Evolutionary conservation across 2,329 filamentous ascomycete genomes (phyloP), one percentile per base, ranked within the genome.

Genomic region (Sphaerulina populicola): DNA sequence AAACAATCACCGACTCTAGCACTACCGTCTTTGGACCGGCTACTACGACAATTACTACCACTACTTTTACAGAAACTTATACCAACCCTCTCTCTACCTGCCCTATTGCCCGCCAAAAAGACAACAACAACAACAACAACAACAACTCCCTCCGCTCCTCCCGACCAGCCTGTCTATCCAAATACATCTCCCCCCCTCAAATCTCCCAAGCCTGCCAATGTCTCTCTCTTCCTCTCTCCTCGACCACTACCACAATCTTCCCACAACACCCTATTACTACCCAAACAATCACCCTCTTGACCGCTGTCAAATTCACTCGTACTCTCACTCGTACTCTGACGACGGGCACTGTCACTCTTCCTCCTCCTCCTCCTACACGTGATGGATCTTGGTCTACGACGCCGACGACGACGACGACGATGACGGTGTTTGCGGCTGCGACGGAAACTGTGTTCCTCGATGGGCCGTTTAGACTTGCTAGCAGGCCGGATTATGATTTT

Each of bases 31-130:
- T 37, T 9, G 38, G 18, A n/a, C 40, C 37, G 3, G 39, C 21
- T 37, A 48, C 45, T n/a, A 36, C 30, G n/a, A 48, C 45, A 4
- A 39, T 48, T 12, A 48, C 45, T 5, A 48, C 45, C 2, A 48
- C 37, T 15, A 21, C 41, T 12, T 48, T 23, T 9, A 48, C 45
- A 12, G 18, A 23, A 14, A 42, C 37, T 11, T 18, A 27, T 10
- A 39, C 39, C 14, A 37, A 33, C 21, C 37, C 45, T n/a, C 21
- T 40, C 14, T 11, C 37, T 35, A 18, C 37, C 11, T 48, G 45
- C 31, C 45, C 45, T 8, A 33, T 41, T 6, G 45, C 45, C 1
- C 36, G 29, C 4, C 27, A 30, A 37, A 31, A 23, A 7, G 40
- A 37, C 38, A 12, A 41, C 5, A 31, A 23, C 10, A 21, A 15